A percentile compares a stretch with the other conserved stretches of the same genome.
Evolutionary conservation across 192 early-diverging fungal species (phyloP).

Genomic region (Podila horticola): DNA sequence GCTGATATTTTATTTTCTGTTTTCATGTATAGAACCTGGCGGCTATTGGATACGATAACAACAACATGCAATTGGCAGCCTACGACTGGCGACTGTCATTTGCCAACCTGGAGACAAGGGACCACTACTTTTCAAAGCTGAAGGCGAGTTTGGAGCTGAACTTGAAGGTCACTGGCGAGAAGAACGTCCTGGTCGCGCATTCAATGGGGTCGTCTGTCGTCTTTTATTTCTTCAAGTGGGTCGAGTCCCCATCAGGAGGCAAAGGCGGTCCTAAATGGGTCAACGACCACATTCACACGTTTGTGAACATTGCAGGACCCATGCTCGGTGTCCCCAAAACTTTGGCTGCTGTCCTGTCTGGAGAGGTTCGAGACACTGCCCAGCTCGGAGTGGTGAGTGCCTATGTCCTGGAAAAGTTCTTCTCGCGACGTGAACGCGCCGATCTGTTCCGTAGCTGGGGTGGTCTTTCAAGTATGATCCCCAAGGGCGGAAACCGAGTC

Average conservation of each 20-base stretch:
- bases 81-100: conserved; percentile 93
- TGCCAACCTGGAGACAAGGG: conserved; percentile 80
- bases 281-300: conserved; percentile 77
- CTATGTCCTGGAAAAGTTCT: conserved; percentile 87
- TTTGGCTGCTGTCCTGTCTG: conserved; percentile 75
- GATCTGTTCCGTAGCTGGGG: conserved; percentile 86
- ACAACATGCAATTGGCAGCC: conserved; percentile 86
- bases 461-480: conserved; percentile 79
- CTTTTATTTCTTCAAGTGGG: conserved; percentile 92
- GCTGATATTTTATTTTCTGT: not conserved
- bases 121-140: conserved; percentile 84
- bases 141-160: conserved; percentile 76
- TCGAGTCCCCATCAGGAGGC: conserved; percentile 71
- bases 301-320: conserved; percentile 89
- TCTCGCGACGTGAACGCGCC: conserved; percentile 78
- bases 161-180: conserved; percentile 57
- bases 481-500: conserved; percentile 82
- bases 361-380: conserved; percentile 89
- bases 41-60: conserved; percentile 85
- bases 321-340: conserved; percentile 90
- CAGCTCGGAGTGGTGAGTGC: conserved; percentile 78
- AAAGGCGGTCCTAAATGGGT: conserved; percentile 79
- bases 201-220: conserved; percentile 79
- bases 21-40: conserved; percentile 73
- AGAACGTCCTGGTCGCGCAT: conserved; percentile 68